Evolutionary conservation across 2,329 filamentous ascomycete species (phyloP), one percentile per base, ranked within the genome.

Genomic region (Dactylellina haptotyla): DNA sequence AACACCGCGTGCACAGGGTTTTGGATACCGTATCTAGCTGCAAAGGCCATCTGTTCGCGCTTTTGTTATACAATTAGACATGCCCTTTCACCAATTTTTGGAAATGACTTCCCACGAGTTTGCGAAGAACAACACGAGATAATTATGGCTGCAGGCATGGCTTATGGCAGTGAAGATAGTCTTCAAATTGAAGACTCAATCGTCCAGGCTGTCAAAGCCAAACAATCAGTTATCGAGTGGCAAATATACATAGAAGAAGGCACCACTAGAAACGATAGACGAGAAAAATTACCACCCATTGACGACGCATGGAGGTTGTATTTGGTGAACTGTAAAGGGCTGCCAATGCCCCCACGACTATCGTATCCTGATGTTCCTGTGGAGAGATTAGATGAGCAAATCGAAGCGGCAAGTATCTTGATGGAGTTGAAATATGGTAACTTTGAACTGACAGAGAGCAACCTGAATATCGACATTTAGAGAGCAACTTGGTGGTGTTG

Each of bases 11-110:
- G n/a, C n/a, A n/a, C 39, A 96, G 93, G 95, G 32, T 99, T 98
- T 81, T 99, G 95, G 95, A 92, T 98, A 87, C 94, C 94, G 1
- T 98, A 89, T 78, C 83, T 87, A 39, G 96, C 93, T 76, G 95
- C 95, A 50, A 90, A 87, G 81, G 93, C 92, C 9, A 84, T 99
- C 57, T 96, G 93, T 78, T 87, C 91, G 2, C 97, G 91, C 0
- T 98, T 98, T 80, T 98, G 94, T 82, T 88, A 89, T 80, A 83
- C 86, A 34, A 96, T 99, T 75, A 89, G 94, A 12, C 89, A 89
- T 67, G 93, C 91, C 0, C 83, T 99, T 62, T 95, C 95, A 6
- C 95, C 95, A 3, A 85, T 99, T 71, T 99, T 99, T 80, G 95
- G 95, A 0, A 86, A 88, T 10, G 85, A 88, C 41, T 99, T 99